Evolutionary conservation across 345 rosid species (phyloP).

Genomic region (Crucihimalaya himalaica): DNA sequence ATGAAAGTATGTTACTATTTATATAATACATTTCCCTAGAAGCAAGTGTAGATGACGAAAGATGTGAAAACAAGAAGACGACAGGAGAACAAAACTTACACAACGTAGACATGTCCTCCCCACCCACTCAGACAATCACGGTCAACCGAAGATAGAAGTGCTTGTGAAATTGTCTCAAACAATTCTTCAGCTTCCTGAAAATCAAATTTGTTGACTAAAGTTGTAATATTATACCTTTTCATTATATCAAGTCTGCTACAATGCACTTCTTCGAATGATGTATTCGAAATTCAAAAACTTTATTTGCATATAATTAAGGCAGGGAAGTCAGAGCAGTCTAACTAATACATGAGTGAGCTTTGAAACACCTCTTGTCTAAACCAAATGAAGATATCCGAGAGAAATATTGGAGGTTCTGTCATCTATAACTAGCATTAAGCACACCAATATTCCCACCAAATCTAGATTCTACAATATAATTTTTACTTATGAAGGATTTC

Average conservation of each 20-base stretch:
- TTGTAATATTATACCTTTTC: background rate
- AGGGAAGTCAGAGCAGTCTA: background rate
- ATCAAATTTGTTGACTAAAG: background rate
- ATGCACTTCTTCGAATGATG: background rate
- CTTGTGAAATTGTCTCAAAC: slow-evolving; percentile 87
- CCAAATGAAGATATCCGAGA: background rate
- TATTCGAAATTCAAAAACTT: background rate
- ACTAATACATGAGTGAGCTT: no score
- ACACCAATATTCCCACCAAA: background rate
- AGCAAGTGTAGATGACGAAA: background rate
- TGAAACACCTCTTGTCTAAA: background rate
- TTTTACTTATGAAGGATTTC: background rate
- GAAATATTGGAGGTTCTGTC: background rate
- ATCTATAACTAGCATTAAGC: background rate
- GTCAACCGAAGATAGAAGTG: slow-evolving; percentile 82
- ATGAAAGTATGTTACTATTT: background rate
- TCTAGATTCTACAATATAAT: background rate
- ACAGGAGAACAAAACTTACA: slow-evolving; percentile 58
- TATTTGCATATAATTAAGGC: background rate
- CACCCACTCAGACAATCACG: slow-evolving; percentile 97
- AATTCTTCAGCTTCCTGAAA: slow-evolving; percentile 85
- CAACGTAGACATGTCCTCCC: slow-evolving; percentile 96
- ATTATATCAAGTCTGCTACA: background rate
- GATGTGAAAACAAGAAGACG: background rate
- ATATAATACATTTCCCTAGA: background rate